phyloP scores from a whole-genome alignment of 2,329 filamentous ascomycete species.

The Penicillium sp. region DNA sequence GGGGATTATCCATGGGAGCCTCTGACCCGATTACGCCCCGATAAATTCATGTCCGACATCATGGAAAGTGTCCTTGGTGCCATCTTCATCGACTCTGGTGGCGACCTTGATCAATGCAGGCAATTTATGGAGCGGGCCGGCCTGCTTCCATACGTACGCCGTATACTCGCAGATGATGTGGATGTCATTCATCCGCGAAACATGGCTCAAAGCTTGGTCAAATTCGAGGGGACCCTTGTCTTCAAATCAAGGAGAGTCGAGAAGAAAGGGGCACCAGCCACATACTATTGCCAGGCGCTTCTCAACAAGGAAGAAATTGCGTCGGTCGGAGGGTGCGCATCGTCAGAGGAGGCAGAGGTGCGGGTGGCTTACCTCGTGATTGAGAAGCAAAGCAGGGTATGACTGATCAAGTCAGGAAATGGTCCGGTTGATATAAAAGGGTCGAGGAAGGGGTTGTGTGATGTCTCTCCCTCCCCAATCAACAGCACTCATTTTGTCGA shows the following conservation, averaged over 20 bases:
- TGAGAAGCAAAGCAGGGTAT: neutral
- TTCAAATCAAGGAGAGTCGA: slow-evolving; percentile 20
- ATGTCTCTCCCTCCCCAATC: too few species aligned
- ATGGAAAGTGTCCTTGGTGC: slow-evolving; percentile 80
- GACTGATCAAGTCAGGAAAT: too few species aligned
- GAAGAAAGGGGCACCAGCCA: slow-evolving; percentile 12
- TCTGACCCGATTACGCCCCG: slow-evolving; percentile 63
- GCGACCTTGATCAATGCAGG: slow-evolving; percentile 60
- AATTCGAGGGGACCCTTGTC: slow-evolving; percentile 3
- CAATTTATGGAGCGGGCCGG: slow-evolving; percentile 64
- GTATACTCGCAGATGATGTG: slow-evolving; percentile 59
- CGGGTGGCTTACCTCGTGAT: slow-evolving; percentile 6
- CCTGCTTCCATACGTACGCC: slow-evolving; percentile 62
- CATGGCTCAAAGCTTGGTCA: slow-evolving; percentile 61
- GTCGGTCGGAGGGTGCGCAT: slow-evolving; percentile 24
- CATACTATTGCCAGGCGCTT: slow-evolving; percentile 21
- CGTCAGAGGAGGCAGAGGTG: slow-evolving; percentile 32
- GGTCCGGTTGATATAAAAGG: too few species aligned
- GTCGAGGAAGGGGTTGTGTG: too few species aligned
- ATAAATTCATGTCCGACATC: slow-evolving; percentile 81
- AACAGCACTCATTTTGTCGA: too few species aligned
- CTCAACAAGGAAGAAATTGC: slow-evolving; percentile 19
- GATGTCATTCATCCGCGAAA: slow-evolving; percentile 65
- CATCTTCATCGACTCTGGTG: slow-evolving; percentile 74
- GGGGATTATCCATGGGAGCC: slow-evolving; percentile 74